Percentiles rank a stretch among this genome's conserved stretches.
Conservation (phyloP, 1,284 basidiomycete genomes). For the Malassezia dermatis region DNA sequence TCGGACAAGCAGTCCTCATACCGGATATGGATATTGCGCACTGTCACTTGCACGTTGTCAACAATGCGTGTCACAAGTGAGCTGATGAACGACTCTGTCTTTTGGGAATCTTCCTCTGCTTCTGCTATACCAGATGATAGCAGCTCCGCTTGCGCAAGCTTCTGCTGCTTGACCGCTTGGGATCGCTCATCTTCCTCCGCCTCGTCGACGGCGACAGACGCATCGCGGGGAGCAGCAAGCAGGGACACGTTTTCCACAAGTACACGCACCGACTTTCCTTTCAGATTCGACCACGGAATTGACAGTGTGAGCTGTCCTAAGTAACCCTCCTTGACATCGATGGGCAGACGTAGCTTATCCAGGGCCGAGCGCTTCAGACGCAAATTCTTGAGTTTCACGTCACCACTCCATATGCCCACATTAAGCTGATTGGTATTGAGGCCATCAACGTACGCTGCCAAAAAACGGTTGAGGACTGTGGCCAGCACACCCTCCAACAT, state of each 20-base stretch:
- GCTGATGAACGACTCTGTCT: constrained; percentile 69
- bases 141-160: constrained; percentile 76
- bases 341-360: constrained; percentile 89
- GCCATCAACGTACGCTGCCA: constrained; percentile 92
- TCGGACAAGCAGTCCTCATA: constrained; percentile 93
- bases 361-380: constrained; percentile 85
- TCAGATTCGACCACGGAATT: constrained; percentile 90
- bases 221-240: constrained; percentile 73
- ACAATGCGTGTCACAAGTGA: constrained; percentile 83
- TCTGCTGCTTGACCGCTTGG: constrained; percentile 79
- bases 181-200: constrained; percentile 73
- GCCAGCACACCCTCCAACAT: constrained; percentile 48
- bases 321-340: constrained; percentile 87
- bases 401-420: constrained; percentile 87
- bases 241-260: constrained; percentile 89
- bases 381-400: constrained; percentile 64
- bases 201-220: constrained; percentile 60
- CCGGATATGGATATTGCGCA: constrained; percentile 58
- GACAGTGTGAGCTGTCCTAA: constrained; percentile 83
- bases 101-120: constrained; percentile 57
- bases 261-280: constrained; percentile 83
- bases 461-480: constrained; percentile 61
- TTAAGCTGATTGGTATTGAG: constrained; percentile 89
- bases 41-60: constrained; percentile 90
- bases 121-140: constrained; percentile 50